Conservation (phyloP, 495 filamentous ascomycete species). For the Chaetomium cochliodes region DNA sequence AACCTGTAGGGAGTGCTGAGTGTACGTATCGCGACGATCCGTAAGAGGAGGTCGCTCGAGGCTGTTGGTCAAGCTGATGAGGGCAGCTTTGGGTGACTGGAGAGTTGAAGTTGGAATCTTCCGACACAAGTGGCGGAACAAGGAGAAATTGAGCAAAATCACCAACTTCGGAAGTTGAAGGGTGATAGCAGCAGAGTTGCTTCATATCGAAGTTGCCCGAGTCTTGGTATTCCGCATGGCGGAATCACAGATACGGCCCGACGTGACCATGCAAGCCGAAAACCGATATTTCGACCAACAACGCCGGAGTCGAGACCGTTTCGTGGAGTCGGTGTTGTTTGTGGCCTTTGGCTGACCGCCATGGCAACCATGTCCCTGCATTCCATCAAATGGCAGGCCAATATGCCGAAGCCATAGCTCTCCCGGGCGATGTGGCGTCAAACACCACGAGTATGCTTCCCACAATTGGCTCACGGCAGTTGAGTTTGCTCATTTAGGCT, state of each 20-base stretch:
- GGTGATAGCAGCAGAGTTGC: neutral
- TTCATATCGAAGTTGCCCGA: neutral
- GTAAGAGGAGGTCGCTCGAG: too few relatives aligned
- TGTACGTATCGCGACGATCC: too few relatives aligned
- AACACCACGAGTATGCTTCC: neutral
- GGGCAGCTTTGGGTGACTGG: too few relatives aligned
- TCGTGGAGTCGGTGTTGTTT: slow-evolving; percentile 1
- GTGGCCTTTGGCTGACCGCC: neutral
- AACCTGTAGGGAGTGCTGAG: too few relatives aligned
- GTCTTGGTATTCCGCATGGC: neutral
- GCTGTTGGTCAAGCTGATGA: too few relatives aligned
- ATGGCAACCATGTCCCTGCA: neutral
- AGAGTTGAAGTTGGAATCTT: too few relatives aligned
- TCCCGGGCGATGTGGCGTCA: neutral
- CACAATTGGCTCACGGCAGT: neutral
- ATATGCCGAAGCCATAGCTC: neutral
- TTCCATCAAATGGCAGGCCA: neutral
- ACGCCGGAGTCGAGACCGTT: neutral
- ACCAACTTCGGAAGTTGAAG: neutral
- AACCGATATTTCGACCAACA: neutral
- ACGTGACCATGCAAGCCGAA: neutral
- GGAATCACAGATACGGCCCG: neutral
- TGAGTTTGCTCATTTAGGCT: slow-evolving; percentile 3
- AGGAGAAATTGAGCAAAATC: neutral
- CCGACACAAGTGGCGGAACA: neutral